Evolutionary conservation across 371 early-diverging fungal genomes (phyloP).

Genomic region (Syncephalastrum racemosum): DNA sequence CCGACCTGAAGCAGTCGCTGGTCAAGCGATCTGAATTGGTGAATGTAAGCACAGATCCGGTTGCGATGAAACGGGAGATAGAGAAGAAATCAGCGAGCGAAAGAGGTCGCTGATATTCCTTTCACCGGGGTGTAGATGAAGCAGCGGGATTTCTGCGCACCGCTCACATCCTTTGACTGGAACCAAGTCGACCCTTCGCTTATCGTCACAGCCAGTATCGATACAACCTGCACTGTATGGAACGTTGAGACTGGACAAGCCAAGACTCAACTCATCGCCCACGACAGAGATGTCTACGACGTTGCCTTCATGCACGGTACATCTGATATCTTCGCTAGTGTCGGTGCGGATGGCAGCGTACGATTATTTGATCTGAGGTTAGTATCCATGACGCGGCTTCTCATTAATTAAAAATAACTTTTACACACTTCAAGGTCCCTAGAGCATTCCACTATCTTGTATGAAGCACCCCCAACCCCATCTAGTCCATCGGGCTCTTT

Average conservation of each 20-base stretch:
- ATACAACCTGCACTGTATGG: conserved; percentile 97
- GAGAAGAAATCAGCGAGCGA: neutral
- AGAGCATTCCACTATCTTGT: conserved; percentile 94
- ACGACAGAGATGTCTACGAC: conserved; percentile 94
- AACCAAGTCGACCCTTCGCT: conserved; percentile 79
- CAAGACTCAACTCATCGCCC: conserved; percentile 95
- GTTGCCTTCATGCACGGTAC: conserved; percentile 82
- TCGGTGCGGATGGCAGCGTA: conserved; percentile 92
- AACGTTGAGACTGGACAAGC: conserved; percentile 86
- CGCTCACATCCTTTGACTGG: conserved; percentile 94
- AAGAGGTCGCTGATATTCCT: neutral
- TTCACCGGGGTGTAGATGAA: conserved; percentile 19
- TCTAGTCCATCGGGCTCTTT: conserved; percentile 28
- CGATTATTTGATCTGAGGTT: conserved; percentile 91
- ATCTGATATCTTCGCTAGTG: conserved; percentile 85
- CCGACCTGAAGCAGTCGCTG: conserved; percentile 12
- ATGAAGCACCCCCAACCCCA: conserved; percentile 69
- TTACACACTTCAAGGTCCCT: conserved; percentile 46
- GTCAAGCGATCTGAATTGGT: conserved; percentile 54
- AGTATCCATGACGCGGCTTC: neutral
- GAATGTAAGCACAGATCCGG: conserved; percentile 46
- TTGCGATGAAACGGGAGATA: neutral
- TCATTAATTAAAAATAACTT: conserved; percentile 6
- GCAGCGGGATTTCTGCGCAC: conserved; percentile 72
- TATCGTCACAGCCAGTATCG: conserved; percentile 85